Evolutionary conservation across 129 eudicot genomes (phyloP).

Genomic region (Helianthus tuberosus): DNA sequence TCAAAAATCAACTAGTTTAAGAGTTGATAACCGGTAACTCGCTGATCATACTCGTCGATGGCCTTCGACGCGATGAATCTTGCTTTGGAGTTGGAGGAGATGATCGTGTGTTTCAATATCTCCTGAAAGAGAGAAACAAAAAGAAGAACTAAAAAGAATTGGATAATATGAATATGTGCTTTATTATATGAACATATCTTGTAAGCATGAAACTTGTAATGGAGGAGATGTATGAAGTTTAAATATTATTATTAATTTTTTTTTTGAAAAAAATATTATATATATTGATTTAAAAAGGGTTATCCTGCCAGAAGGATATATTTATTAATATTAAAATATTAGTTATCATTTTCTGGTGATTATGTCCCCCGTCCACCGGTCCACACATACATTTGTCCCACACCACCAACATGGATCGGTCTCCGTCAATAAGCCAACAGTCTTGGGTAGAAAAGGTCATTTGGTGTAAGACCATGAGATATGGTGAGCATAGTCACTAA

Average conservation of each 20-base stretch:
- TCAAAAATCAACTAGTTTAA: background rate
- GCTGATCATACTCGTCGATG: no score
- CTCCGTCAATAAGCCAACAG: no score
- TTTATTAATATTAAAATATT: background rate
- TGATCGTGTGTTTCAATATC: background rate
- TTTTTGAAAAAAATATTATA: background rate
- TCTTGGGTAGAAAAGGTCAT: no score
- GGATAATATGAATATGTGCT: background rate
- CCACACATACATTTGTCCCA: background rate
- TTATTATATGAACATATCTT: background rate
- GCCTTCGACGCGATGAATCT: no score
- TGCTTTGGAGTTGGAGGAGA: background rate
- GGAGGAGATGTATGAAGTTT: slow-evolving; percentile 7
- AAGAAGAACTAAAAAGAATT: background rate
- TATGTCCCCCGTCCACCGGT: background rate
- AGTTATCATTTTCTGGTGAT: background rate
- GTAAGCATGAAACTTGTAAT: background rate
- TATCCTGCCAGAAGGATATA: background rate
- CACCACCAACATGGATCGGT: background rate
- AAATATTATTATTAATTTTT: background rate
- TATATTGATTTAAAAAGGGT: slow-evolving; percentile 2
- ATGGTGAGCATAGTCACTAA: no score
- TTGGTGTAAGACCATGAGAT: no score
- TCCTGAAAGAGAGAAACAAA: background rate
- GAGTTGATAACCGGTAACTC: background rate